Evolutionary conservation across 495 filamentous ascomycete genomes (phyloP), one percentile per base, ranked within the genome.

Genomic region (Lophiostoma macrostomum): DNA sequence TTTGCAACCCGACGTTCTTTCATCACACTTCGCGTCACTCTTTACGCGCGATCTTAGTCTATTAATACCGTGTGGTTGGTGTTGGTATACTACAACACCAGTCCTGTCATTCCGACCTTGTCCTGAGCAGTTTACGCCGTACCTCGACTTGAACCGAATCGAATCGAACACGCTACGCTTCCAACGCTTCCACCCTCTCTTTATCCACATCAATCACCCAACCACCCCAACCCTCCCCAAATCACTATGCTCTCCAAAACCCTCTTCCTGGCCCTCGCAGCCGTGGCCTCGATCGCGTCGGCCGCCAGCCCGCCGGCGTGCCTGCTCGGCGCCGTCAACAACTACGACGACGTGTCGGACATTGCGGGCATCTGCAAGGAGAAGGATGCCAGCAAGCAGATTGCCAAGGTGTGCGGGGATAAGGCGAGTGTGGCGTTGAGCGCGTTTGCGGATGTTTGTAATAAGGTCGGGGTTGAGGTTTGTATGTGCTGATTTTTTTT

Each of bases 251-350:
- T 70, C 63, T 44, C 66, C 50, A 68, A 71, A 39, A 54, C 52
- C 40, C 30, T 71, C 28, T 42, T 66, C 31, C 41, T 64, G 37
- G 64, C 63, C 25, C 50, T 70, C 48, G 48, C 65, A 39, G 66
- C 70, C n/a, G 47, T 60, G n/a, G 56, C 69, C 23, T 64, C 69
- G 28, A 49, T 70, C 51, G 63, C 68, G 11, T 44, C 53, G 13
- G 61, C 66, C 22, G 71, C 72, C 11, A 54, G 61, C 20, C 68
- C 71, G 10, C 72, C 72, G 19, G 69, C 62, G 29, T 74, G 72
- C 57, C 50, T 74, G 18, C 56, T 74, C 24, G 68, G 65, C 56
- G 72, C 70, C 29, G 51, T 74, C 37, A 70, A 71, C 59, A 67
- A 61, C 11, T 65, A 71, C 39, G 39, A 60, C 23, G 51, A 70